Base-by-base conservation (phyloP, 2,329 filamentous ascomycete species). In the Emmonsia crescens region DNA sequence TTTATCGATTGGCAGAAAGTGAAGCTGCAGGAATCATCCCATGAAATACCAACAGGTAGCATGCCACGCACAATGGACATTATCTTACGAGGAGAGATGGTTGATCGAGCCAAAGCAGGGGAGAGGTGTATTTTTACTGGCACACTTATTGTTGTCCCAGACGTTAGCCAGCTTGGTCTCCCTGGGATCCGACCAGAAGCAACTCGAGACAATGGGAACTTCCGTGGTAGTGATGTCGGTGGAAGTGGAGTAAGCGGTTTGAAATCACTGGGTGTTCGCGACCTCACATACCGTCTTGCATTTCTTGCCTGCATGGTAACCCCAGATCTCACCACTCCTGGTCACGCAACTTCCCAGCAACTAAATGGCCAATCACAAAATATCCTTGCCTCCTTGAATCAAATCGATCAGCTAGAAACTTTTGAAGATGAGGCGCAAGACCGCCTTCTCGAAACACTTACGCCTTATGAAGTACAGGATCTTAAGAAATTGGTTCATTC, bases 1-100 rank as follows among this genome's bases (percentile, higher is more conserved):
- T 99, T 99, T 73, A 89, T 99, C 64, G 94, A 99, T 77, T 99
- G 94, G 94, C 94, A 99, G 73, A 97, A 97, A 74, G 91, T 97
- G 29, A 89, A 95, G 65, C 91, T 97, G 64, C 94, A 99, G 76
- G 94, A 99, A 76, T 99, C 97, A 78, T 96, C 91, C 67, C 93
- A 93, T 3, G 94, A 99, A 73, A 99, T 99, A 44, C 94, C 94
- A 0, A 99, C 94, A 0, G 94, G 94, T 60, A 96, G 92, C 77
- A 99, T 99, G 94, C 94, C 94, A 29, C 85, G 94, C 63, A 99
- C 94, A 2, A 94, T 99, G 85, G 94, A 99, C 70, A 89, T 99
- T 49, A 96, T 99, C 67, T 77, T 99, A 40, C 87, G 94, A 64
- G 94, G 94, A 70, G 94, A 99, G 74, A 96, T 99, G 79, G 94